Evolutionary conservation across 108 stramenopile species (phyloP), one percentile per base, ranked within the genome.

Genomic region (Cafeteria roenbergensis): DNA sequence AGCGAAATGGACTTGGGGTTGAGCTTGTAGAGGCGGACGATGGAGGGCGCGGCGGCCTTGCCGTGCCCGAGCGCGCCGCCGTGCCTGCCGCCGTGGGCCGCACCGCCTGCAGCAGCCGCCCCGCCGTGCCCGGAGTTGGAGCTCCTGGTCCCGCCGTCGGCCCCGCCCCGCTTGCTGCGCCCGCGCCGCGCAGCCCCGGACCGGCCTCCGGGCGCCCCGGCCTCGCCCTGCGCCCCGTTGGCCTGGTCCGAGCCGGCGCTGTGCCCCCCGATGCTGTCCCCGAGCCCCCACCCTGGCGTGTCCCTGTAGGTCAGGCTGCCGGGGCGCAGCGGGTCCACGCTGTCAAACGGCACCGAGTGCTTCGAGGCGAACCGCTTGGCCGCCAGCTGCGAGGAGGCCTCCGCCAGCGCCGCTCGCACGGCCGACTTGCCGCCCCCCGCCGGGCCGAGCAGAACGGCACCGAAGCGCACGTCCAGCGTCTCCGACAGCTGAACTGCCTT

Each of bases 1-100:
- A 83, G 79, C 25, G 79, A 77, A 57, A 84, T 79, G 28, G 72
- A 77, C 73, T 84, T 84, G 1, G 83, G 83, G 62, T 84, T 84
- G 0, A 84, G 71, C 24, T 80, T 55, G 38, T 71, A 50, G 1
- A 75, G 74, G 0, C 62, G 33, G 27, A 80, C 79, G 1, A 27
- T 51, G 26, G 61, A n/a, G 20, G 29, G n/a, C 17, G 12, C 62
- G 32, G 6, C 6, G 1, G 8, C 28, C 30, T 1, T 54, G 64
- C 6, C 53, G 51, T 17, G 42, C 42, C 42, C 17, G 42, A 6
- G 6, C 17, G 42, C 6, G 42, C 12, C 42, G 17, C 42, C 42
- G 42, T 48, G 42, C 42, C 12, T 12, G 12, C 6, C 12, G 42
- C 42, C 42, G 42, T 48, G 42, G 6, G 42, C 6, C 12, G 12